Evolutionary conservation across 2,329 filamentous ascomycete genomes (phyloP).

Genomic region (Aspergillus sp.): DNA sequence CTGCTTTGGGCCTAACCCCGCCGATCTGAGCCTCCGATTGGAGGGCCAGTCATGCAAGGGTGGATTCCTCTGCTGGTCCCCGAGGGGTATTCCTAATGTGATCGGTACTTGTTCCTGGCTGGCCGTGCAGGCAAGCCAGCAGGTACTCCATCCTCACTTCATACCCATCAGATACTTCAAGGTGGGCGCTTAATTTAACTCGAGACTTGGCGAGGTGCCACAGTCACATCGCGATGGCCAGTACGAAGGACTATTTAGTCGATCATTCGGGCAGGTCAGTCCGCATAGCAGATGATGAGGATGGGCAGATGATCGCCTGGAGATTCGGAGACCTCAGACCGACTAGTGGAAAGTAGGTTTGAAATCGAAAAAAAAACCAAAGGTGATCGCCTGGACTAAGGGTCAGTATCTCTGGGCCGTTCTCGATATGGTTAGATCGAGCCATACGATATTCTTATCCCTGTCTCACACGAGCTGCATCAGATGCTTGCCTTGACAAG

Average conservation of each 20-base stretch:
- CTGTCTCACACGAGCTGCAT: no score
- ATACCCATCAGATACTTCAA: neutral
- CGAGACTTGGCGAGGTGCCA: neutral
- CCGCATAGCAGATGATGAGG: slow-evolving; percentile 8
- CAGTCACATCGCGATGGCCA: neutral
- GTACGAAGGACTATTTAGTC: neutral
- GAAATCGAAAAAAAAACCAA: neutral
- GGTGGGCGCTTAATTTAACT: neutral
- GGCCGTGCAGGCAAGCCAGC: neutral
- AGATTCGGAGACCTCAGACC: no score
- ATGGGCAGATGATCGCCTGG: slow-evolving; percentile 5
- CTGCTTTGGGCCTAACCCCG: neutral
- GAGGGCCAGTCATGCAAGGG: neutral
- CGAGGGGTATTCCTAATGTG: neutral
- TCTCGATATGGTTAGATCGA: neutral
- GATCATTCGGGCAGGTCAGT: slow-evolving; percentile 9
- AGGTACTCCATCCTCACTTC: neutral
- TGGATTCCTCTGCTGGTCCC: neutral
- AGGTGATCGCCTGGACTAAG: no score
- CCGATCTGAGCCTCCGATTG: neutral
- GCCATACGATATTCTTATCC: neutral
- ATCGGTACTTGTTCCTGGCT: neutral
- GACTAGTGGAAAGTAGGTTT: neutral
- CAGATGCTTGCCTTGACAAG: no score
- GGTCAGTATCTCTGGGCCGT: neutral